phyloP scores from a whole-genome alignment of 2,329 filamentous ascomycete genomes.

The Cryphonectria japonica region DNA sequence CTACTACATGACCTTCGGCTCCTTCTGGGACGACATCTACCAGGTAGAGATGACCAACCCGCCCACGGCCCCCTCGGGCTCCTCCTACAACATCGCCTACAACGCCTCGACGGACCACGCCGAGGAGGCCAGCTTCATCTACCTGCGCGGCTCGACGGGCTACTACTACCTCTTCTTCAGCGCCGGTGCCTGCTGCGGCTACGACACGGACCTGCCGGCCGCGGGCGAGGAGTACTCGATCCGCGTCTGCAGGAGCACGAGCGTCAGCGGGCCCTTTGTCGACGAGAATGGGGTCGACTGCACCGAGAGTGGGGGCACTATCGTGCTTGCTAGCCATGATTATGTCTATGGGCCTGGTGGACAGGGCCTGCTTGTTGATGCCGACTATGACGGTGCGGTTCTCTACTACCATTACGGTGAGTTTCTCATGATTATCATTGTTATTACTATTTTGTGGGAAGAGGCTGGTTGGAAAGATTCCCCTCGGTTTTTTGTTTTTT shows the following conservation, averaged over 20 bases:
- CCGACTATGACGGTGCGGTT: constrained; percentile 50
- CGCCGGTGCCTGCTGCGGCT: constrained; percentile 61
- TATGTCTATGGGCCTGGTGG: constrained; percentile 66
- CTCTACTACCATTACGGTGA: constrained; percentile 64
- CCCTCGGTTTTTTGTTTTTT: no score
- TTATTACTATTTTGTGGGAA: no score
- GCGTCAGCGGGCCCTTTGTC: constrained; percentile 52
- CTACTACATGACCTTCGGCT: constrained; percentile 58
- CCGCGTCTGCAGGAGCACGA: constrained; percentile 59
- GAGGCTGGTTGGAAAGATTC: no score
- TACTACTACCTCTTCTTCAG: constrained; percentile 68
- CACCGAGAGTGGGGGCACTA: constrained; percentile 58
- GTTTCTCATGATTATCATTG: background rate
- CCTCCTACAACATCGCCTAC: constrained; percentile 54
- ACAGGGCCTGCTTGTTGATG: constrained; percentile 60
- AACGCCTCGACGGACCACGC: constrained; percentile 52
- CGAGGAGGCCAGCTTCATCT: constrained; percentile 58
- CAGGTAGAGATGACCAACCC: constrained; percentile 50
- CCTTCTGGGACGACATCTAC: constrained; percentile 65
- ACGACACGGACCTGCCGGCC: constrained; percentile 53
- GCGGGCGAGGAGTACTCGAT: constrained; percentile 64
- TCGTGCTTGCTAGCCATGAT: constrained; percentile 60
- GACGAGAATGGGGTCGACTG: constrained; percentile 58
- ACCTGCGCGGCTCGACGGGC: constrained; percentile 46
- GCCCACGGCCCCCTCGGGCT: constrained; percentile 37